A percentile compares a stretch with the other conserved stretches of the same genome.
phyloP scores from a whole-genome alignment of 106 monocot genomes.

The Dendrobium huoshanense region DNA sequence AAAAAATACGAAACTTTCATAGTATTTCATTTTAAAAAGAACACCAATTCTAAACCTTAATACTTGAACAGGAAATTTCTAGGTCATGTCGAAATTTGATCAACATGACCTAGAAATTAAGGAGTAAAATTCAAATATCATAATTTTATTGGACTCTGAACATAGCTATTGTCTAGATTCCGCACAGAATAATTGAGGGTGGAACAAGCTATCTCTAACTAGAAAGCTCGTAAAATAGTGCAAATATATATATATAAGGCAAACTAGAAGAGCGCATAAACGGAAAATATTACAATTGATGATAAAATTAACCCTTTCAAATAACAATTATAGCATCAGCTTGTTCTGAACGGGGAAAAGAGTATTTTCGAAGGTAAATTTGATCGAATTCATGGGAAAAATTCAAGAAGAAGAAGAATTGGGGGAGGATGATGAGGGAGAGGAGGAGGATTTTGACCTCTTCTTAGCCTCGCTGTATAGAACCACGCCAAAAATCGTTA shows the following conservation, averaged over 20 bases:
- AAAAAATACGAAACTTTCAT: no score
- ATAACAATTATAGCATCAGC: background rate
- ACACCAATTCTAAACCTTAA: no score
- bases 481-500: conserved; percentile 30
- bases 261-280: background rate
- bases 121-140: no score
- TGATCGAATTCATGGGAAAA: background rate
- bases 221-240: background rate
- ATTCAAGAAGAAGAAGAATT: conserved; percentile 1
- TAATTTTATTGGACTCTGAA: no score
- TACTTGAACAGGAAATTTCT: no score
- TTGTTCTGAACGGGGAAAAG: background rate
- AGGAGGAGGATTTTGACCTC: conserved; percentile 12
- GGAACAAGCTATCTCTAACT: background rate
- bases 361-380: background rate
- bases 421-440: conserved; percentile 6
- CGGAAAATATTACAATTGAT: conserved; percentile 5
- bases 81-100: no score
- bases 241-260: no score
- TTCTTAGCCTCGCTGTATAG: conserved; percentile 41
- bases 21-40: no score
- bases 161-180: no score
- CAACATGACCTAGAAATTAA: no score
- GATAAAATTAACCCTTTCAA: background rate
- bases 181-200: no score